Evolutionary conservation across 306 rosid species (phyloP).

Genomic region (Sicyos edulis): DNA sequence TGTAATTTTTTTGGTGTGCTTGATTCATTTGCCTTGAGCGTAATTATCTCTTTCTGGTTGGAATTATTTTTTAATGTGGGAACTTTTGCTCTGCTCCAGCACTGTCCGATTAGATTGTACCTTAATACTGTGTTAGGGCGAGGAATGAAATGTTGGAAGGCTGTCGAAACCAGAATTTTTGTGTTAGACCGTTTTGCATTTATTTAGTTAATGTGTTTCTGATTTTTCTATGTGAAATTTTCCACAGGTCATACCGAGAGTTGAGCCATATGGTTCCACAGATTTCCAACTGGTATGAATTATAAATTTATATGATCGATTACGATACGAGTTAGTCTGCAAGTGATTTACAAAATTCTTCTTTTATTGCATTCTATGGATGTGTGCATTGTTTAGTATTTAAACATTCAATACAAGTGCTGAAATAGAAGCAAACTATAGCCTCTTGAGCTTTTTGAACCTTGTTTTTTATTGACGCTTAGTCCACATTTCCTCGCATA

Average conservation of each 20-base stretch:
- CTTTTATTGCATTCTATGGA: not conserved
- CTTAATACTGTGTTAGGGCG: not conserved
- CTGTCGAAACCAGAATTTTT: not conserved
- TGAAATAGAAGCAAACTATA: not conserved
- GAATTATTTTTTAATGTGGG: not conserved
- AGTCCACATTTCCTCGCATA: not conserved
- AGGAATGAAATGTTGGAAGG: slow-evolving; percentile 9
- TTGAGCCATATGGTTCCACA: slow-evolving; percentile 37
- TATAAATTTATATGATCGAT: not conserved
- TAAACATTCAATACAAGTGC: not conserved
- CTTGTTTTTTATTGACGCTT: not conserved
- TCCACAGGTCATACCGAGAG: slow-evolving; percentile 33
- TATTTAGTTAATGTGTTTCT: slow-evolving; percentile 14
- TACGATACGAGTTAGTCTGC: slow-evolving; percentile 12
- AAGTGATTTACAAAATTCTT: not conserved
- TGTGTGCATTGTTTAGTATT: not conserved
- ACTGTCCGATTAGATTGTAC: not conserved
- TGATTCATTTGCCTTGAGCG: not conserved
- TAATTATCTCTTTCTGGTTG: not conserved
- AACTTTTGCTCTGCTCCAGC: not conserved
- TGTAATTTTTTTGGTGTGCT: not conserved
- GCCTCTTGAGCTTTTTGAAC: not conserved
- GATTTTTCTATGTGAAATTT: slow-evolving; percentile 15
- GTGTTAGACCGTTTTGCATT: not conserved
- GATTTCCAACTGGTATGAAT: slow-evolving; percentile 52